A percentile compares a stretch with the other conserved stretches of the same genome.
Evolutionary conservation across 768 basidiomycete species (phyloP).

Genomic region (Lepiota venenata): DNA sequence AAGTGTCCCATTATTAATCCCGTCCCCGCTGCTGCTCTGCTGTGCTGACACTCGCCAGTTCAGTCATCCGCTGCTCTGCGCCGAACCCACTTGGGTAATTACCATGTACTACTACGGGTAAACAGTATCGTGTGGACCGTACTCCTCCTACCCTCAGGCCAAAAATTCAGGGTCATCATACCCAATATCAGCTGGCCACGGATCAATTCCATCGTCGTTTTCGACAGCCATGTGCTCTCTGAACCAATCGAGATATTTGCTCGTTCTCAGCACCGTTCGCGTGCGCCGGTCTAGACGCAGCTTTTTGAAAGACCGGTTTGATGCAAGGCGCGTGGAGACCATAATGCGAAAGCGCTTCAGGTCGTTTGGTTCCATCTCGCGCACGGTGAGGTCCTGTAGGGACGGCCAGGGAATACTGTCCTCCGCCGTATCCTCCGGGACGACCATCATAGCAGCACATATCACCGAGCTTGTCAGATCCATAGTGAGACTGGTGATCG

Average conservation of each 20-base stretch:
- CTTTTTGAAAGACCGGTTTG: constrained; percentile 6
- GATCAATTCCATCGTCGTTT: constrained; percentile 23
- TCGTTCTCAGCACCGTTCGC: constrained; percentile 28
- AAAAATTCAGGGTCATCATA: constrained; percentile 32
- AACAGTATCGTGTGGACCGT: not conserved
- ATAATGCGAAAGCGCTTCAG: constrained; percentile 27
- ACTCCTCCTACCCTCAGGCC: constrained; percentile 14
- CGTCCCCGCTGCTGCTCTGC: not conserved
- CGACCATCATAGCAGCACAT: constrained; percentile 22
- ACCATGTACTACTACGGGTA: not conserved
- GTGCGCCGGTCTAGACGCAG: constrained; percentile 35
- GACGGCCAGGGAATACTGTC: constrained; percentile 29
- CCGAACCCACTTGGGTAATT: no score
- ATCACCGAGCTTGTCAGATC: constrained; percentile 29
- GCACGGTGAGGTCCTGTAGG: constrained; percentile 29
- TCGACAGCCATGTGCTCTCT: constrained; percentile 27
- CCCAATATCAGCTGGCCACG: constrained; percentile 37
- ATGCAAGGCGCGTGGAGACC: constrained; percentile 21
- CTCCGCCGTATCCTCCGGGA: not conserved
- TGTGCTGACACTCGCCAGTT: not conserved
- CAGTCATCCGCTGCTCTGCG: no score
- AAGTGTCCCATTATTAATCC: constrained; percentile 1
- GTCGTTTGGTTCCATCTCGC: constrained; percentile 28
- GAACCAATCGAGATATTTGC: constrained; percentile 26
- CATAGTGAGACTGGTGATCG: constrained; percentile 27